phyloP scores from a whole-genome alignment of 352 stramenopile genomes.

The Peronospora destructor region DNA sequence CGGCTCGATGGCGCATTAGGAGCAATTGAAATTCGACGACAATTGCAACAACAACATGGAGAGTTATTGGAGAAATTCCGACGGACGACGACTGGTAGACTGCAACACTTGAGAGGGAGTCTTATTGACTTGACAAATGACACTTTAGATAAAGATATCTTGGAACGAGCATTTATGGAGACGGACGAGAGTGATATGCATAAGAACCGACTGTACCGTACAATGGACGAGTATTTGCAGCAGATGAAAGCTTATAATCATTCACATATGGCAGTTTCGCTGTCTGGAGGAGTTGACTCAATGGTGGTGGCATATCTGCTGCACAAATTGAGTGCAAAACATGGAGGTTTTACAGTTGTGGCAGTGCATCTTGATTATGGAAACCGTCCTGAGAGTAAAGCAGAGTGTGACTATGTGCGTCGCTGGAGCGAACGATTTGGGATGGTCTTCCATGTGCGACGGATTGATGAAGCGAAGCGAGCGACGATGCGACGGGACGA shows the following conservation, averaged over 20 bases:
- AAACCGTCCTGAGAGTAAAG: slow-evolving; percentile 89
- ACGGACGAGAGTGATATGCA: slow-evolving; percentile 67
- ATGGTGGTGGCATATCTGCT: slow-evolving; percentile 96
- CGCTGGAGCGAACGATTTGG: slow-evolving; percentile 79
- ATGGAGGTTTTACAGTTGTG: slow-evolving; percentile 64
- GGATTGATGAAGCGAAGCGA: slow-evolving; percentile 90
- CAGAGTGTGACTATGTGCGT: slow-evolving; percentile 90
- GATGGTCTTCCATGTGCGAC: slow-evolving; percentile 78
- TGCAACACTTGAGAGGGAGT: slow-evolving; percentile 44
- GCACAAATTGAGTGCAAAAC: slow-evolving; percentile 61
- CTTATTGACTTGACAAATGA: slow-evolving; percentile 10
- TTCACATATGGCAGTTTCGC: slow-evolving; percentile 77
- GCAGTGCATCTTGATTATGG: slow-evolving; percentile 97
- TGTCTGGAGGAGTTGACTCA: slow-evolving; percentile 95
- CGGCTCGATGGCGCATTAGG: slow-evolving; percentile 46
- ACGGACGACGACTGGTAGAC: slow-evolving; percentile 66
- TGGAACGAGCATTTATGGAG: slow-evolving; percentile 55
- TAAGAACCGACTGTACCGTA: slow-evolving; percentile 54
- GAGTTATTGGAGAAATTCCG: slow-evolving; percentile 80
- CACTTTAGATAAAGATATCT: slow-evolving; percentile 52
- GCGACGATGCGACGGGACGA: slow-evolving; percentile 90
- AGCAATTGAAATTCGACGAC: slow-evolving; percentile 40
- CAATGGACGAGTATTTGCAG: slow-evolving; percentile 66
- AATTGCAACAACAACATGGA: slow-evolving; percentile 40
- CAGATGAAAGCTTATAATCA: slow-evolving; percentile 35